A percentile compares a stretch with the other conserved stretches of the same genome.
Evolutionary conservation across 768 basidiomycete genomes (phyloP).

Genomic region (Tylopilus plumbeoviolaceoides): DNA sequence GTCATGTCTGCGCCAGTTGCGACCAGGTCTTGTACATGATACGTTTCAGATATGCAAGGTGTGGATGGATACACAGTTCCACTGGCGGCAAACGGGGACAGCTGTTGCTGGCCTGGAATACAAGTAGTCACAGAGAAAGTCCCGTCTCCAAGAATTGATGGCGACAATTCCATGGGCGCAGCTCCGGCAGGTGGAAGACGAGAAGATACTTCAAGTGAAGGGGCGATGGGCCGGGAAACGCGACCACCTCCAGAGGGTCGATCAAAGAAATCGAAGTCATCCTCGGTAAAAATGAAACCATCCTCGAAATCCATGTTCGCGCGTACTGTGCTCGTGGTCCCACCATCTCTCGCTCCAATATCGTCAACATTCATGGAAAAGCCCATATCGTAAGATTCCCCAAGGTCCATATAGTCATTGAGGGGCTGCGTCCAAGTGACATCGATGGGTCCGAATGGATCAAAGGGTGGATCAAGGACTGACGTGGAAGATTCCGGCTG

Average conservation of each 20-base stretch:
- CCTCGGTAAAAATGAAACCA: slow-evolving; percentile 64
- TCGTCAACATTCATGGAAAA: slow-evolving; percentile 44
- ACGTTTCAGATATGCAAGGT: slow-evolving; percentile 21
- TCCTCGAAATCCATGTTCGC: slow-evolving; percentile 51
- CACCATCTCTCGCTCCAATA: slow-evolving; percentile 30
- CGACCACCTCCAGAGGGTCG: slow-evolving; percentile 38
- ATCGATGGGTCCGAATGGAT: slow-evolving; percentile 42
- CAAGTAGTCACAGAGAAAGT: slow-evolving; percentile 21
- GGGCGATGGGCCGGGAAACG: slow-evolving; percentile 14
- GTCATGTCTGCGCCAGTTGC: slow-evolving; percentile 38
- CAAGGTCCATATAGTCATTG: slow-evolving; percentile 35
- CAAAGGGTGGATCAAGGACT: slow-evolving; percentile 33
- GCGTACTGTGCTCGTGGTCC: slow-evolving; percentile 20
- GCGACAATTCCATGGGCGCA: slow-evolving; percentile 32
- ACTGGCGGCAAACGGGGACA: slow-evolving; percentile 27
- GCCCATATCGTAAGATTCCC: slow-evolving; percentile 41
- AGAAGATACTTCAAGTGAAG: slow-evolving; percentile 18
- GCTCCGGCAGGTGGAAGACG: slow-evolving; percentile 33
- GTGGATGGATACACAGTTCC: slow-evolving; percentile 18
- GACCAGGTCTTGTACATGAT: slow-evolving; percentile 26
- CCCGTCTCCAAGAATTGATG: slow-evolving; percentile 29
- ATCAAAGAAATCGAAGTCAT: slow-evolving; percentile 88
- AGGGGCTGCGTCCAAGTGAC: slow-evolving; percentile 37
- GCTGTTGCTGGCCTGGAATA: slow-evolving; percentile 29
- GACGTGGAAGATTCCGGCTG: slow-evolving; percentile 17